Evolutionary conservation across 169 alveolate genomes (phyloP).

Genomic region (Plasmodium cynomolgi): DNA sequence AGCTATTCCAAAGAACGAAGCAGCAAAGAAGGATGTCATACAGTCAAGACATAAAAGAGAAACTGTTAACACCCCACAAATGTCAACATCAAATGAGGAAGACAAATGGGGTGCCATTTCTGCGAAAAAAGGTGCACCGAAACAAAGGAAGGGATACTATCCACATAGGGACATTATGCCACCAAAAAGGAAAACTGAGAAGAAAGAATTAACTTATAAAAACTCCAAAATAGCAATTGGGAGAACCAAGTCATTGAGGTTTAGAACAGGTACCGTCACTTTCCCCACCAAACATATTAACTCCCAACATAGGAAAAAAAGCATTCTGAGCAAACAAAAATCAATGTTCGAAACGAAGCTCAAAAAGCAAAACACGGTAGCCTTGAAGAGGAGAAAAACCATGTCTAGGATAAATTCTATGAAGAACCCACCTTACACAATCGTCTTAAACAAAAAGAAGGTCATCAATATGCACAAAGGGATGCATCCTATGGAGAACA

Average conservation of each 20-base stretch:
- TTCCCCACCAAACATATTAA: constrained; percentile 45
- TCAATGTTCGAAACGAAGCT: constrained; percentile 34
- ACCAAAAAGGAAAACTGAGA: constrained; percentile 21
- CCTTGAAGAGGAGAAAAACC: constrained; percentile 46
- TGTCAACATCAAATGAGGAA: constrained; percentile 22
- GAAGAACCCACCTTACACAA: constrained; percentile 22
- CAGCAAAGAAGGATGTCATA: not conserved
- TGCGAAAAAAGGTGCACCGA: constrained; percentile 4
- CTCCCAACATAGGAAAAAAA: constrained; percentile 18
- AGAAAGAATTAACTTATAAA: constrained; percentile 20
- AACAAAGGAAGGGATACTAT: constrained; percentile 7
- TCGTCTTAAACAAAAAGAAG: constrained; percentile 53
- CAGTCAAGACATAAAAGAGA: constrained; percentile 31
- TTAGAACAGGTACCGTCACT: constrained; percentile 40
- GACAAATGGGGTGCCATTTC: not conserved
- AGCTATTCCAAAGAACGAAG: constrained; percentile 15
- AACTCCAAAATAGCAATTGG: constrained; percentile 8
- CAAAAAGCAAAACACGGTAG: constrained; percentile 51
- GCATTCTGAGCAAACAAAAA: constrained; percentile 24
- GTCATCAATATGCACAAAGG: constrained; percentile 22
- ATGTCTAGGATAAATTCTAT: constrained; percentile 31
- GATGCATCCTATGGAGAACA: constrained; percentile 3
- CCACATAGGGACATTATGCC: constrained; percentile 1
- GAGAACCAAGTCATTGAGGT: constrained; percentile 42
- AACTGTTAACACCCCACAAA: not conserved